Conservation (phyloP, 768 basidiomycete species). For the Boletus fagicola region DNA sequence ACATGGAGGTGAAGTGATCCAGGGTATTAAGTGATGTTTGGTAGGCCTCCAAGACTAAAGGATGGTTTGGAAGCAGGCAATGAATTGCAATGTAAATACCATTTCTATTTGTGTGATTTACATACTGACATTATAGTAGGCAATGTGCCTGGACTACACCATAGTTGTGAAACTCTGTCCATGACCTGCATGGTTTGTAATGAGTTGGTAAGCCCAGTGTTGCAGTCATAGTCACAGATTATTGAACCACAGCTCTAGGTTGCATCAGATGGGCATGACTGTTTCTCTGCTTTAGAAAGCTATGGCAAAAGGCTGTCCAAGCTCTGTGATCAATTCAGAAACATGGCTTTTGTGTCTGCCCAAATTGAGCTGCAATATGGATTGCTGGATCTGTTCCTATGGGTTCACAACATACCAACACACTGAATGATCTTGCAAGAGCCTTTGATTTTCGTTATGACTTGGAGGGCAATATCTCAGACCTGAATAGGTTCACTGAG, state of each 20-base stretch:
- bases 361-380: not conserved
- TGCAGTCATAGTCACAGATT: not conserved
- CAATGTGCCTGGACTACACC: not conserved
- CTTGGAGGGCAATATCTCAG: not conserved
- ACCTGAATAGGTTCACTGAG: not conserved
- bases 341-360: not conserved
- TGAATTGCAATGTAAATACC: not conserved
- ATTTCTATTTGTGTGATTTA: not conserved
- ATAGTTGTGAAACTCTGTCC: not conserved
- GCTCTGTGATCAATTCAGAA: not conserved
- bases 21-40: too few species aligned
- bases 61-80: not conserved
- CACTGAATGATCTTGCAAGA: not conserved
- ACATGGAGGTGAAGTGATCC: too few species aligned
- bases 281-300: not conserved
- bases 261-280: not conserved
- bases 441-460: not conserved
- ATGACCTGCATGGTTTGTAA: not conserved
- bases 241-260: not conserved
- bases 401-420: fast-evolving
- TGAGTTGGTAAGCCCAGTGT: not conserved
- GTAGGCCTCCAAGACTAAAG: too few species aligned
- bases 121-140: not conserved
- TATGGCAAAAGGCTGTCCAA: not conserved
- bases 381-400: not conserved